Percentiles rank a stretch among this genome's conserved stretches.
These are phyloP conservation scores for Jacaranda copaia DNA, from an alignment of 257 asterid genomes.

Conservation along the genomic window DNA sequence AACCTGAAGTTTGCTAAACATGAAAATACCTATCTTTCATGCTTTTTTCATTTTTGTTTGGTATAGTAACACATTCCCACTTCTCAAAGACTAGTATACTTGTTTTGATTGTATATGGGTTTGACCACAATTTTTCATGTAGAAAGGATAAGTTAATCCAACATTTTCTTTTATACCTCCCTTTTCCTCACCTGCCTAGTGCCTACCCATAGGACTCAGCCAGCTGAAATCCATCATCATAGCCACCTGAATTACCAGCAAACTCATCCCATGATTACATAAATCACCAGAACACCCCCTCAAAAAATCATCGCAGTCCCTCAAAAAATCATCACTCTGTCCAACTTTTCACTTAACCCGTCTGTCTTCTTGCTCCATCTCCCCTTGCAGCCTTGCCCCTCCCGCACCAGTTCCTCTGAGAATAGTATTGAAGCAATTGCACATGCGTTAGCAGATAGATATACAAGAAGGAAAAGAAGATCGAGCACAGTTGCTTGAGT, in stretches of 20 bases:
- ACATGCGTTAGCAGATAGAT: neutral
- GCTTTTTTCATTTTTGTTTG: neutral
- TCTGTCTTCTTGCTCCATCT: neutral
- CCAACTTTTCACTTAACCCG: neutral
- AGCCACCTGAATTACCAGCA: slow-evolving; percentile 2
- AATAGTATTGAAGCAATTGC: slow-evolving; percentile 4
- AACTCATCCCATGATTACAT: slow-evolving; percentile 10
- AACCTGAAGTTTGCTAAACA: slow-evolving; percentile 27
- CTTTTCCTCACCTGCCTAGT: neutral
- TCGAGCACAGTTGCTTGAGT: neutral
- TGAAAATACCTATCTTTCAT: slow-evolving; percentile 16
- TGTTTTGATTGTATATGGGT: neutral
- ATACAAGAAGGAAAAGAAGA: neutral
- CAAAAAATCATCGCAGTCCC: neutral
- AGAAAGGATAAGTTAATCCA: slow-evolving; percentile 17
- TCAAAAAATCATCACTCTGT: neutral
- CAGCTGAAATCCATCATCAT: neutral
- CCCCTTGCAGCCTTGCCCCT: neutral
- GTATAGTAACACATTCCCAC: neutral
- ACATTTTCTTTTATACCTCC: neutral
- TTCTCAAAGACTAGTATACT: neutral
- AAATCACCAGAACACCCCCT: slow-evolving; percentile 20
- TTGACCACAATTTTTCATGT: slow-evolving; percentile 21
- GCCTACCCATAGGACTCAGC: neutral
- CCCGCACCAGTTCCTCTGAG: slow-evolving; percentile 18